phyloP scores from a whole-genome alignment of 495 filamentous ascomycete species.

The Tuber microsphaerosporum region DNA sequence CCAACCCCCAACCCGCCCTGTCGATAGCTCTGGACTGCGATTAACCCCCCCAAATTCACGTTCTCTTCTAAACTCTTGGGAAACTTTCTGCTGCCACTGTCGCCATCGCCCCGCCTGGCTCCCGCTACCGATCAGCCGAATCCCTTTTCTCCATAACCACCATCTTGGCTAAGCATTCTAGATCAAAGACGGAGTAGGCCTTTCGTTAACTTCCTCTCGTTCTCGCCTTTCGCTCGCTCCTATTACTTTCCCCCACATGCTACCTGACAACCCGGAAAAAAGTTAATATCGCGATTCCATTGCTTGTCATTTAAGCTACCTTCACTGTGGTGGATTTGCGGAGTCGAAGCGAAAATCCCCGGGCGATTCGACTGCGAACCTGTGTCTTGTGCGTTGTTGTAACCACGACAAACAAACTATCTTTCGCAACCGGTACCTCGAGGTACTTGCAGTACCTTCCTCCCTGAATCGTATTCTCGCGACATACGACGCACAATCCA shows the following conservation, averaged over 20 bases:
- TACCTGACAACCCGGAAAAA: not conserved
- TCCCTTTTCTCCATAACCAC: not conserved
- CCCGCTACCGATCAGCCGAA: not conserved
- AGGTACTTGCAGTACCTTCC: not conserved
- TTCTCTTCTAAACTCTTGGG: not conserved
- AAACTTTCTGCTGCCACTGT: not conserved
- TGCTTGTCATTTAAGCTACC: not conserved
- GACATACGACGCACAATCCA: not conserved
- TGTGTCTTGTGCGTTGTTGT: constrained; percentile 1
- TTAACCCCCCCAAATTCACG: not conserved
- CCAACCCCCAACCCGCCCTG: not conserved
- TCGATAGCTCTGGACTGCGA: not conserved
- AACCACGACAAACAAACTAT: not conserved
- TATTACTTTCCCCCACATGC: not conserved
- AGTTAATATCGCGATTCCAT: not conserved
- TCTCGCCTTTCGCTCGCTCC: not conserved
- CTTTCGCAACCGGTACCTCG: not conserved
- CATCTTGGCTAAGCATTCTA: not conserved
- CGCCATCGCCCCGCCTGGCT: not conserved
- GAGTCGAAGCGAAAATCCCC: not conserved
- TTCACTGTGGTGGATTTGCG: not conserved
- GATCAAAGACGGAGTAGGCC: not conserved
- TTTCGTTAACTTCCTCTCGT: not conserved
- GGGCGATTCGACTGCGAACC: not conserved
- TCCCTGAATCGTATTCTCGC: not conserved